Base-by-base conservation (phyloP, 495 filamentous ascomycete species). In the Penicillium lividum region DNA sequence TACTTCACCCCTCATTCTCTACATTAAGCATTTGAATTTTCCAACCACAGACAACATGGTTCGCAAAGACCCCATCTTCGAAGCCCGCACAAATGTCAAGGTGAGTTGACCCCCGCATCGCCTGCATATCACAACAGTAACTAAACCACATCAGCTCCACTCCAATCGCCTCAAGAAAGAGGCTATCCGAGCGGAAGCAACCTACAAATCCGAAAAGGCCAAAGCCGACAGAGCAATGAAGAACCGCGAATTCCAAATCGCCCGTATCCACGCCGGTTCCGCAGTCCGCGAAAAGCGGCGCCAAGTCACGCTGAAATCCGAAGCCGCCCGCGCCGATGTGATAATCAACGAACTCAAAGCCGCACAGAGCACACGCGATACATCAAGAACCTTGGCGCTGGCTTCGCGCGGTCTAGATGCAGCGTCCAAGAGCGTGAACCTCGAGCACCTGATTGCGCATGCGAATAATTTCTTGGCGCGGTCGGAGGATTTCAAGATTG, bases 271-370 rank as follows among this genome's bases (percentile, higher is more conserved):
- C 64, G 77, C 77, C 53, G 70, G 69, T 29, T 76, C 72, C 16
- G 77, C 77, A 18, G 70, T 80, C n/a, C 76, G 75, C 57, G 75
- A 80, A 56, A 80, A 80, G 50, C 70, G 73, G 31, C 71, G 77
- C 53, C 77, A 80, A 51, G 75, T 80, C 7, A 74, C 71, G 4
- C 69, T 80, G 13, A 72, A 68, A 63, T 71, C 73, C 5, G 77
- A 80, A 66, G 77, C 77, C 7, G 77, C 77, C 11, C 73, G 77
- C 6, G 75, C 77, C 36, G 77, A 80, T 43, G 77, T 80, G 0
- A 80, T 80, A 13, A 80, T 80, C 68, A 80, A 80, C 57, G 77
- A 80, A 53, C 68, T 80, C 10, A 80, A 80, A 58, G 76, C 77
- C 15, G 77, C 75, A 0, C 77, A 80, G 43, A 74, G 70, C 57